Evolutionary conservation across 2,329 filamentous ascomycete genomes (phyloP), one percentile per base, ranked within the genome.

Genomic region (Leptographium lundbergii): DNA sequence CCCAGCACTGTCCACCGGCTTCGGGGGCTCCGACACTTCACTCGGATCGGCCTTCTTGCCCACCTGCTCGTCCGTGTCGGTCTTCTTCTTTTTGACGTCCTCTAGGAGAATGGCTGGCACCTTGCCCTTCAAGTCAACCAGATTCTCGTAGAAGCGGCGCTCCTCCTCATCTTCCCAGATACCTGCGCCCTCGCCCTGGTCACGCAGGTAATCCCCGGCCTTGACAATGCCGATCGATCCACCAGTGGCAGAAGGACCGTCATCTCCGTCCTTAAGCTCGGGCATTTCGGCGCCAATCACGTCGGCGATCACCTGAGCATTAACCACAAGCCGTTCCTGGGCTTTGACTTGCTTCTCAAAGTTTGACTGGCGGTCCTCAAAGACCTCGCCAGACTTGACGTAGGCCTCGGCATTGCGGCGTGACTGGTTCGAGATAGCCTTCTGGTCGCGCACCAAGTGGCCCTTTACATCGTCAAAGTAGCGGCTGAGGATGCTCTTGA

Each of bases 81-180:
- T 56, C 69, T 95, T 96, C 74, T 95, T 96, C 76, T 96, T 97
- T 73, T 95, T 96, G 57, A 84, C 84, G 66, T 97, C 94, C 68
- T 99, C 94, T 1, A 99, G 81, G 10, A 99, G 77, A 66, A 99
- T 95, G 1, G 87, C 87, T 0, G 94, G 95, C 3, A 99, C 94
- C 66, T 96, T 95, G 65, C 95, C 94, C 69, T 95, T 96, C 19
- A 99, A 76, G 69, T 99, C 94, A 14, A 95, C 88, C 13, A 99
- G 73, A 64, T 96, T 97, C 75, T 99, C 94, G 73, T 99, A 99
- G 71, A 99, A 99, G 61, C 94, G 88, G 61, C 94, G 85, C 72
- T 99, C 92, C 58, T 99, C 94, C 68, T 99, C 94, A 66, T 99
- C 94, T 74, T 96, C 91, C 94, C 94, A 99, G 63, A 99, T 97